phyloP scores from a whole-genome alignment of 805 yeast species.

The Saturnispora gosingensis region DNA sequence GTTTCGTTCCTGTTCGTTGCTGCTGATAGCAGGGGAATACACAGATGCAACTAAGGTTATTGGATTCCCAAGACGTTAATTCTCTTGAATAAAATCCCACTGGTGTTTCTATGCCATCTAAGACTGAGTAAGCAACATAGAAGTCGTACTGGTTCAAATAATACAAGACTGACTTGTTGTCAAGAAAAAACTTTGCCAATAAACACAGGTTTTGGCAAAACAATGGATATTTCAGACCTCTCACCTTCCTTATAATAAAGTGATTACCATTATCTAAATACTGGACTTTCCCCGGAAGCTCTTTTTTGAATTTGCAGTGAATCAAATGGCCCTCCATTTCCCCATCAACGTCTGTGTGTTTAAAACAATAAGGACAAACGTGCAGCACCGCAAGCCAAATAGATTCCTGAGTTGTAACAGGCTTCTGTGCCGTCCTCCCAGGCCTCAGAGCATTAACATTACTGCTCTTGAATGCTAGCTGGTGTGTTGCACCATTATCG shows the following conservation, averaged over 20 bases:
- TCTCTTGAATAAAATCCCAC: conserved; percentile 95
- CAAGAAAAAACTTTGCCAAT: conserved; percentile 80
- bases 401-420: background rate
- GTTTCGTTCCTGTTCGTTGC: conserved; percentile 61
- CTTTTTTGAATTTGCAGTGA: conserved; percentile 32
- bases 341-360: conserved; percentile 46
- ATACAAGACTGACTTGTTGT: conserved; percentile 82
- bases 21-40: conserved; percentile 90
- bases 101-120: conserved; percentile 36
- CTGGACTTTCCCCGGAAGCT: conserved; percentile 57
- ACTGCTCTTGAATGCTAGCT: conserved; percentile 1
- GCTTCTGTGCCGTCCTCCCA: background rate
- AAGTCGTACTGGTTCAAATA: conserved; percentile 72
- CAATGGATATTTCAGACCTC: conserved; percentile 53
- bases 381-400: conserved; percentile 53
- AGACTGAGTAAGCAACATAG: conserved; percentile 56
- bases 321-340: conserved; percentile 43
- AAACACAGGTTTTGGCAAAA: conserved; percentile 78
- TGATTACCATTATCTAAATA: conserved; percentile 43
- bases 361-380: conserved; percentile 80
- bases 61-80: conserved; percentile 63
- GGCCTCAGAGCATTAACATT: background rate
- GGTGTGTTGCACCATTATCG: background rate
- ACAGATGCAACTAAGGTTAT: conserved; percentile 85
- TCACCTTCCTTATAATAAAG: conserved; percentile 52